phyloP scores from a whole-genome alignment of 2,329 filamentous ascomycete genomes.

The Scopulariopsis brevicaulis region DNA sequence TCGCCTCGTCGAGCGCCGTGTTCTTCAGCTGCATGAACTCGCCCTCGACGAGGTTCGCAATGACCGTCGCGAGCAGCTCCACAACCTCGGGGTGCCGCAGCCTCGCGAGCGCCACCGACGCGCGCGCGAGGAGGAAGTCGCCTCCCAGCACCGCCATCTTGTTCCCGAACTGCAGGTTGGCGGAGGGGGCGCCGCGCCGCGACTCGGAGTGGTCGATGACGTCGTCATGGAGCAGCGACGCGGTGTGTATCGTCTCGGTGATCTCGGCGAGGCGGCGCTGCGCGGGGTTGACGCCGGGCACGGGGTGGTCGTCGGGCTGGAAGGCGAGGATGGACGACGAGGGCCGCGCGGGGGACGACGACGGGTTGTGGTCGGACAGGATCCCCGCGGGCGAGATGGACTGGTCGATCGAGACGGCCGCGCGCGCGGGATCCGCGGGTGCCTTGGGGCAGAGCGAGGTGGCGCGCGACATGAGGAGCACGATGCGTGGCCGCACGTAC shows the following conservation, averaged over 20 bases:
- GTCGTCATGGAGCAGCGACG: conserved; percentile 93
- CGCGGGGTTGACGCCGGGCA: conserved; percentile 72
- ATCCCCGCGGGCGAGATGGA: conserved; percentile 42
- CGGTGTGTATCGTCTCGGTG: conserved; percentile 93
- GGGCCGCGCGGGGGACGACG: conserved; percentile 23
- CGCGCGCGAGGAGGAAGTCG: conserved; percentile 89
- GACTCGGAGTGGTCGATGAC: conserved; percentile 90
- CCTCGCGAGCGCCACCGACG: conserved; percentile 84
- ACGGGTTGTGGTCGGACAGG: conserved; percentile 74
- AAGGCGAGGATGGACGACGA: conserved; percentile 21
- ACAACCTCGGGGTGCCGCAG: conserved; percentile 88
- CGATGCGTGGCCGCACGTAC: conserved; percentile 87
- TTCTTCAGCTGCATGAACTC: conserved; percentile 99
- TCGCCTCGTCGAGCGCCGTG: conserved; percentile 75
- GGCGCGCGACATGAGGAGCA: conserved; percentile 91
- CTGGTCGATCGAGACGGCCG: conserved; percentile 34
- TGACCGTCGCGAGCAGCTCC: conserved; percentile 88
- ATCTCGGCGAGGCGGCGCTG: conserved; percentile 92
- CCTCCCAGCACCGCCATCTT: conserved; percentile 98
- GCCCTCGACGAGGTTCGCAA: conserved; percentile 93
- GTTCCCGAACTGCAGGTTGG: conserved; percentile 93
- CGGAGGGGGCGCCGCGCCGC: conserved; percentile 72
- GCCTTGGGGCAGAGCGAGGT: conserved; percentile 66
- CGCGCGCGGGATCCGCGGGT: conserved; percentile 15
- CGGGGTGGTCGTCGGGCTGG: conserved; percentile 21